Evolutionary conservation across 164 flowering plant species (phyloP).

Genomic region (Annona squamosa): DNA sequence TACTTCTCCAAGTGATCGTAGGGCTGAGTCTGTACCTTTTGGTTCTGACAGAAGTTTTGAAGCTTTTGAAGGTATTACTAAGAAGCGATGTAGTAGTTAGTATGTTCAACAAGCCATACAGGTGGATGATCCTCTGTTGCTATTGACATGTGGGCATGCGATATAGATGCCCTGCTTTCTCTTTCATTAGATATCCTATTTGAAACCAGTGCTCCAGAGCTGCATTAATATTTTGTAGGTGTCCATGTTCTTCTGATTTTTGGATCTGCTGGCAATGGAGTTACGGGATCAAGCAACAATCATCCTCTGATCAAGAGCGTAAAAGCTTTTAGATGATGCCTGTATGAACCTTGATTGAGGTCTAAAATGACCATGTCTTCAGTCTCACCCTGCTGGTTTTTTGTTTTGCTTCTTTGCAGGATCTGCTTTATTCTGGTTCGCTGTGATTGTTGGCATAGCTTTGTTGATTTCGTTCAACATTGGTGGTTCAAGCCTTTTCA

Average conservation of each 20-base stretch:
- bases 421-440: conserved; percentile 64
- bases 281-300: not conserved
- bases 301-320: not conserved
- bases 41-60: conserved; percentile 29
- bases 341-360: not conserved
- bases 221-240: not conserved
- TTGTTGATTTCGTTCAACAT: conserved; percentile 61
- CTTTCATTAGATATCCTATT: not conserved
- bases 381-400: not conserved
- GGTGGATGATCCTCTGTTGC: not conserved
- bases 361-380: not conserved
- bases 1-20: conserved; percentile 15
- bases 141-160: not conserved
- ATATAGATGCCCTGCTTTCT: not conserved
- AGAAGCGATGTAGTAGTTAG: not conserved
- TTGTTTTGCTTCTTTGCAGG: conserved; percentile 33
- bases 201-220: not conserved
- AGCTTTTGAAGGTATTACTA: conserved; percentile 30
- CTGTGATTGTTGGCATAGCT: conserved; percentile 53
- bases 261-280: not conserved
- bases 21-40: conserved; percentile 23
- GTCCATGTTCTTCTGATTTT: not conserved
- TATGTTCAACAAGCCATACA: not conserved
- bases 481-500: conserved; percentile 71
- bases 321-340: not conserved